Evolutionary conservation across 2,329 filamentous ascomycete genomes (phyloP).

Genomic region (Aspergillus persii): DNA sequence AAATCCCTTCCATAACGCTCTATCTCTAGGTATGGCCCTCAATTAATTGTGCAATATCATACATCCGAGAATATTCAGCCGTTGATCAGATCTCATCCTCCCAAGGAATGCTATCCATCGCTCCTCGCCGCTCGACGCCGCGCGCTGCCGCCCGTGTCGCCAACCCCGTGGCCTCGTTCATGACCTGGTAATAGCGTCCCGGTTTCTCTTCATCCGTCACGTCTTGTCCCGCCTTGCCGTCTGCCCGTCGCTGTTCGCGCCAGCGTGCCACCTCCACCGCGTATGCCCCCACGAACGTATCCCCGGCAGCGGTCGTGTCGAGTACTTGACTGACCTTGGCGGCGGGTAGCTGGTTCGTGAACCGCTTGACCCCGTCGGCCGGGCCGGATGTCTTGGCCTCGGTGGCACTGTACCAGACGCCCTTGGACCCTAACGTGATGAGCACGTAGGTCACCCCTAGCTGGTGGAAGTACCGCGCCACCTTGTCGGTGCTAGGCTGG

Average conservation of each 20-base stretch:
- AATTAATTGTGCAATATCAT: not conserved
- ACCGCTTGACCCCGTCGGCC: constrained; percentile 28
- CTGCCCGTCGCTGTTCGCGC: constrained; percentile 40
- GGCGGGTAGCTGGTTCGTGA: constrained; percentile 53
- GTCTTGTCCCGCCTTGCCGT: constrained; percentile 52
- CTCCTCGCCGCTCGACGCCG: constrained; percentile 45
- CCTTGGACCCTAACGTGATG: constrained; percentile 78
- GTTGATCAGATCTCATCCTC: constrained; percentile 40
- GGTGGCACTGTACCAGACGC: constrained; percentile 66
- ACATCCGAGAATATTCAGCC: not conserved
- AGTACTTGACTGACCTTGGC: constrained; percentile 70
- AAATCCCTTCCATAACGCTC: not conserved
- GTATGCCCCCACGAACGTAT: constrained; percentile 91
- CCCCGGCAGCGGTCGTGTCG: constrained; percentile 90
- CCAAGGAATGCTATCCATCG: constrained; percentile 51
- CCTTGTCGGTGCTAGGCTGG: constrained; percentile 52
- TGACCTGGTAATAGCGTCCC: constrained; percentile 43
- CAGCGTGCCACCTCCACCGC: constrained; percentile 67
- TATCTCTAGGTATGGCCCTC: not conserved
- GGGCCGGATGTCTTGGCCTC: constrained; percentile 44
- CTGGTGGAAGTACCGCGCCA: constrained; percentile 61
- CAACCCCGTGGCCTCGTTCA: constrained; percentile 44
- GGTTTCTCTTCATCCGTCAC: constrained; percentile 34
- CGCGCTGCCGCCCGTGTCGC: constrained; percentile 46
- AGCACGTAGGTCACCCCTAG: constrained; percentile 74